These are phyloP conservation scores for Entomortierella chlamydospora DNA, from an alignment of 192 early-diverging fungal species.

Conservation along the genomic window DNA sequence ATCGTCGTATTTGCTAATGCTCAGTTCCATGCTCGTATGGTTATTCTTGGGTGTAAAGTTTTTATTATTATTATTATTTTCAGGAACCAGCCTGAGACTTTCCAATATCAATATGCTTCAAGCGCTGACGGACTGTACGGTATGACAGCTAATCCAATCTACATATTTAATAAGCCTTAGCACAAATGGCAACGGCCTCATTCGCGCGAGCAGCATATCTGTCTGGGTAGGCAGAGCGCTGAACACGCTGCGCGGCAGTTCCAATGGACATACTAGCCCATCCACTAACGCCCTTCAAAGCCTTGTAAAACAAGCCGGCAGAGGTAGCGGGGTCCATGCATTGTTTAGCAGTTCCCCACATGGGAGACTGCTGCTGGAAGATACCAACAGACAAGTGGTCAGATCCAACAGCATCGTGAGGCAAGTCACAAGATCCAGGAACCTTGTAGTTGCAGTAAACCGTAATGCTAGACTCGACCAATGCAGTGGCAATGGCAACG, in stretches of 20 bases:
- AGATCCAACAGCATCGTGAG: slow-evolving; percentile 12
- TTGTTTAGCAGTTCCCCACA: slow-evolving; percentile 10
- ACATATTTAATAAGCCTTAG: slow-evolving; percentile 12
- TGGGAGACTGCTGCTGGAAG: slow-evolving; percentile 15
- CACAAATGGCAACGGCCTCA: slow-evolving; percentile 1
- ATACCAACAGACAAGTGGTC: slow-evolving; percentile 14
- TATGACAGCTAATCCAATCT: no score
- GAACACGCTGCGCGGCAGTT: slow-evolving; percentile 2
- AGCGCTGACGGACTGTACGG: no score
- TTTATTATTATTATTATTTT: no score
- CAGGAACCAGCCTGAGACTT: no score
- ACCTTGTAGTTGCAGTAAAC: slow-evolving; percentile 15
- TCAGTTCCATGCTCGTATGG: no score
- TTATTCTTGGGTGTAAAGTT: no score
- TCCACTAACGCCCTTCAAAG: slow-evolving; percentile 3
- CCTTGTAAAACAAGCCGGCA: slow-evolving; percentile 8
- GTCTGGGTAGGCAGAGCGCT: slow-evolving; percentile 14
- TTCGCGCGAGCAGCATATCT: background rate
- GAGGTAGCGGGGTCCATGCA: slow-evolving; percentile 7
- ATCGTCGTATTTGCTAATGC: no score
- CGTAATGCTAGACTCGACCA: slow-evolving; percentile 8
- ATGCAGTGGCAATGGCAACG: slow-evolving; percentile 4
- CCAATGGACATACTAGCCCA: slow-evolving; percentile 11
- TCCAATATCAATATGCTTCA: no score
- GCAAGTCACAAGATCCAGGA: slow-evolving; percentile 3